phyloP scores from a whole-genome alignment of 148 eudicot genomes.

The Camellia lanceoleosa region DNA sequence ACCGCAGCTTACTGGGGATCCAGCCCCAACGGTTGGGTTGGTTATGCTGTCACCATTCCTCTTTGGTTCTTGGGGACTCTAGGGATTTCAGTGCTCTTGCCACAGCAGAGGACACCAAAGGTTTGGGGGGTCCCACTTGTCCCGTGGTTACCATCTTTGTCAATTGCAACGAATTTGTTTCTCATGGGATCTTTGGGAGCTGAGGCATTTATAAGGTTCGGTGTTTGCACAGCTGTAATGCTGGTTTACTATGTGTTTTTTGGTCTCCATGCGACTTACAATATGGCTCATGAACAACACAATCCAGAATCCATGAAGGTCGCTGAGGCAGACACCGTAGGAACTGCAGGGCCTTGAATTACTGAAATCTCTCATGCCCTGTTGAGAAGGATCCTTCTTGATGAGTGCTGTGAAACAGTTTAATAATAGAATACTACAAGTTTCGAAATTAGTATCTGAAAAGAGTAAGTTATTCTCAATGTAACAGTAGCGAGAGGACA shows the following conservation, averaged over 20 bases:
- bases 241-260: conserved; percentile 46
- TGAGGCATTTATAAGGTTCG: conserved; percentile 38
- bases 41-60: conserved; percentile 44
- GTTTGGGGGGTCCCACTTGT: conserved; percentile 77
- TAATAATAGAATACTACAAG: background rate
- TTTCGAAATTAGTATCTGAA: background rate
- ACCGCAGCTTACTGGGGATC: conserved; percentile 55
- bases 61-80: conserved; percentile 54
- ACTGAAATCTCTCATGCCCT: background rate
- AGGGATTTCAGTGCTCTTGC: conserved; percentile 41
- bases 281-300: conserved; percentile 32
- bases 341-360: conserved; percentile 11
- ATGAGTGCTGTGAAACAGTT: background rate
- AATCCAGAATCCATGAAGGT: conserved; percentile 7
- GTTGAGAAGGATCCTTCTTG: background rate
- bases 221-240: conserved; percentile 34
- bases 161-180: conserved; percentile 55
- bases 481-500: background rate
- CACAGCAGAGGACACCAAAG: conserved; percentile 48
- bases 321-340: conserved; percentile 8
- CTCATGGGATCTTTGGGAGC: conserved; percentile 61
- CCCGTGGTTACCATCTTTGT: conserved; percentile 72
- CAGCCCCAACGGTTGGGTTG: conserved; percentile 39
- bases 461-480: background rate
- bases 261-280: conserved; percentile 49